phyloP scores from a whole-genome alignment of 2,329 filamentous ascomycete species.

The Scedosporium minutisporum region DNA sequence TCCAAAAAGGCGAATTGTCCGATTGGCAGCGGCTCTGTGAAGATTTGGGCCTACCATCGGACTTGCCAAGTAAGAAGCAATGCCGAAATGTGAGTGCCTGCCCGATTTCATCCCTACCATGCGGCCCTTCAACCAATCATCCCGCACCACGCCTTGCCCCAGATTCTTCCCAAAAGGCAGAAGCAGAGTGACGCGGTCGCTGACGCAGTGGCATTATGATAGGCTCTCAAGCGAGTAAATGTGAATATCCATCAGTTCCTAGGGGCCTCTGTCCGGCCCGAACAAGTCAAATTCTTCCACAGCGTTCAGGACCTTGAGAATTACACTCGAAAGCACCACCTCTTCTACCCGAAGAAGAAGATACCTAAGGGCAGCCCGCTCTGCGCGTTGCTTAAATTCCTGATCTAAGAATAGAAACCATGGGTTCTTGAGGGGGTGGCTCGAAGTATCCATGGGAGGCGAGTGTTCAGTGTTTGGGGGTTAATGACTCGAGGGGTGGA shows the following conservation, averaged over 20 bases:
- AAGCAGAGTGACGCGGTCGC: background rate
- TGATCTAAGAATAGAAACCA: conserved; percentile 12
- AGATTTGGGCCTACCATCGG: conserved; percentile 29
- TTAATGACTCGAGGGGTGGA: background rate
- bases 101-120: background rate
- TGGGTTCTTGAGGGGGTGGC: background rate
- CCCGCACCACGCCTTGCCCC: background rate
- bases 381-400: conserved; percentile 23
- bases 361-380: conserved; percentile 31
- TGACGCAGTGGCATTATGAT: background rate
- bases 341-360: conserved; percentile 34
- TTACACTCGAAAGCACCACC: conserved; percentile 25
- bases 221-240: conserved; percentile 25
- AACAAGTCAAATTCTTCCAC: conserved; percentile 21
- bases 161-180: background rate
- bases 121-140: background rate
- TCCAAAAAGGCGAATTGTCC: conserved; percentile 20
- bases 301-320: conserved; percentile 20
- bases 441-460: background rate
- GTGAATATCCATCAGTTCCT: conserved; percentile 43
- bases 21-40: conserved; percentile 35
- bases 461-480: background rate
- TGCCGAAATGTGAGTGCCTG: conserved; percentile 31
- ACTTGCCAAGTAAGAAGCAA: conserved; percentile 31
- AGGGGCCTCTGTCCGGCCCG: conserved; percentile 17